Evolutionary conservation across 257 asterid genomes (phyloP), one percentile per base, ranked within the genome.

Genomic region (Nemophila menziesii): DNA sequence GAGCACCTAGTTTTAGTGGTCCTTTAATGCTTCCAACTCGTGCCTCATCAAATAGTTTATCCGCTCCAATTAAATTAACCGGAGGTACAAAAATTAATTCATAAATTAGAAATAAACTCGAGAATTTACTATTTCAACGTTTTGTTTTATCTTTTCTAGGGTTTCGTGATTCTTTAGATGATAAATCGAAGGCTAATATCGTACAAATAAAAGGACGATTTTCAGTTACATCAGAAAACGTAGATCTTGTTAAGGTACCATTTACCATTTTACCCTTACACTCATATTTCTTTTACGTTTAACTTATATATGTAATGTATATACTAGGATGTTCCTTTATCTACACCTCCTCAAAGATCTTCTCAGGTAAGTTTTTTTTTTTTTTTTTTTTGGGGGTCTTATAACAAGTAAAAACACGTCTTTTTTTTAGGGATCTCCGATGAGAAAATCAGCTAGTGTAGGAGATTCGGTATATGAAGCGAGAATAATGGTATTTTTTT

Each of bases 121-220:
- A n/a, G 24, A 41, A 22, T 18, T 14, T 10, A 41, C 11, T 22
- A 7, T 9, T 41, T 41, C 46, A 41, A 17, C 18, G n/a, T 27
- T 51, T 15, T 43, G 46, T 50, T 57, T 45, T 22, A 12, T 27
- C 40, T 58, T n/a, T 36, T 54, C 52, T 57, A 82, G 92, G 78
- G 4, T 79, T 65, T 60, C 70, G 73, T 75, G 92, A 82, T 59
- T 56, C 94, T 17, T 50, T 69, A 63, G 94, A 82, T 14, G 94
- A 82, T 56, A 78, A 76, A 62, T 75, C 94, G 41, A 82, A 71
- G 59, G 48, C 63, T 20, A 82, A 73, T 61, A 60, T 82, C 71
- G 92, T 82, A 39, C 94, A 82, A 68, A 82, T 82, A 40, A 82
- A 82, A 70, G 94, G 94, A 56, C 75, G 94, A 23, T 82, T 82